These are phyloP conservation scores for Calonectria ilicicola DNA, from an alignment of 2,329 filamentous ascomycete species.

Conservation along the genomic window DNA sequence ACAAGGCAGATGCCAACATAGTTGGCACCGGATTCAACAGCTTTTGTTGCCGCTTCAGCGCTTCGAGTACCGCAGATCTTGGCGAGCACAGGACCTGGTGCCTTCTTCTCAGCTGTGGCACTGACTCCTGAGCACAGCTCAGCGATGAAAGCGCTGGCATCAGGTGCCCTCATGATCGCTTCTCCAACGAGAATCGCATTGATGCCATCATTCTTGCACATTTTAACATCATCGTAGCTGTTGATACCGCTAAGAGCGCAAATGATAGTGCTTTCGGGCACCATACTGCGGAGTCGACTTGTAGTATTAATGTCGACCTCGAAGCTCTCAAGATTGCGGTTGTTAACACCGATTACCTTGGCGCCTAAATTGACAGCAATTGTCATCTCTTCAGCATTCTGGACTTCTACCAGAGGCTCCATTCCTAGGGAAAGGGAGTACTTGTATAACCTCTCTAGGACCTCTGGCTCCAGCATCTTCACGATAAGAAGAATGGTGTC, in stretches of 20 bases:
- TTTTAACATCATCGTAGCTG: constrained; percentile 85
- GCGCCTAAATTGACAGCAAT: constrained; percentile 87
- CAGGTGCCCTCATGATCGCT: constrained; percentile 90
- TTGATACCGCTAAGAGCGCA: constrained; percentile 96
- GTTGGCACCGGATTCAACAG: constrained; percentile 89
- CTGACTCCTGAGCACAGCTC: constrained; percentile 77
- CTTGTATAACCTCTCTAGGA: constrained; percentile 82
- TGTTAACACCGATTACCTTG: constrained; percentile 96
- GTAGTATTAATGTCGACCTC: constrained; percentile 96
- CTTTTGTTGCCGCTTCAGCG: constrained; percentile 81
- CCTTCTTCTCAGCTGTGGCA: constrained; percentile 48
- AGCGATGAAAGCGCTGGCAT: constrained; percentile 85
- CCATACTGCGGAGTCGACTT: constrained; percentile 86
- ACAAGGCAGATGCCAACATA: constrained; percentile 94
- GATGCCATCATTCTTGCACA: constrained; percentile 90
- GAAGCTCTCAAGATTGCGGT: constrained; percentile 95
- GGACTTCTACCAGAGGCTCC: constrained; percentile 98
- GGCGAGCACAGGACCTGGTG: constrained; percentile 71
- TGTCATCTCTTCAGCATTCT: constrained; percentile 93
- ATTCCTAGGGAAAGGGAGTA: constrained; percentile 93
- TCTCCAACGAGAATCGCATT: constrained; percentile 95
- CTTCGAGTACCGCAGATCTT: constrained; percentile 96
- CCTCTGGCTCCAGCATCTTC: constrained; percentile 89
- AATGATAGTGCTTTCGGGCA: constrained; percentile 86
- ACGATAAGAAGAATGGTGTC: constrained; percentile 97